Percentiles rank a stretch among this genome's conserved stretches.
phyloP scores from a whole-genome alignment of 176 grass and related monocot genomes.

The Ensete ventricosum region DNA sequence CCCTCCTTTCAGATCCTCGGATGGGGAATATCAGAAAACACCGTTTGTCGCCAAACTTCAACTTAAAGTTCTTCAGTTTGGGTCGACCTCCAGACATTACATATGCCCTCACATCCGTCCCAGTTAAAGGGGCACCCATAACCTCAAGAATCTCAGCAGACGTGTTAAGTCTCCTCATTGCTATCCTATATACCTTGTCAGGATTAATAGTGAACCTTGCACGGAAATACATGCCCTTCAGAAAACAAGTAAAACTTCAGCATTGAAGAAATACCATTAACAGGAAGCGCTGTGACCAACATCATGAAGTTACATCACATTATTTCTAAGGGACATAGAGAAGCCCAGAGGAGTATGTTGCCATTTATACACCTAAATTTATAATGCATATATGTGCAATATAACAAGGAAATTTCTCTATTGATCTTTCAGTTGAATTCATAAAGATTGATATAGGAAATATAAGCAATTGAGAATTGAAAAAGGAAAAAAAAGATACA shows the following conservation, averaged over 20 bases:
- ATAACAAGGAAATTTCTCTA: too few species aligned
- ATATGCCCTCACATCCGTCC: constrained; percentile 83
- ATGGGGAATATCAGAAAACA: constrained; percentile 97
- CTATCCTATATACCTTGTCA: constrained; percentile 83
- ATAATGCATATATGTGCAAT: too few species aligned
- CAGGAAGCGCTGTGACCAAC: too few species aligned
- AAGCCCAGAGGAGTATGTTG: too few species aligned
- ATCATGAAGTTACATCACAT: too few species aligned
- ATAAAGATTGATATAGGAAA: too few species aligned
- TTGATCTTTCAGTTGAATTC: too few species aligned
- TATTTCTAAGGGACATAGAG: too few species aligned
- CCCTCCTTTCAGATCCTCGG: constrained; percentile 88
- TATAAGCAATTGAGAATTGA: too few species aligned
- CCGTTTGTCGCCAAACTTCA: constrained; percentile 57
- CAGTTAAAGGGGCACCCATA: constrained; percentile 84
- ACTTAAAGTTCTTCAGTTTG: constrained; percentile 83
- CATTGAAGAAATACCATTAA: background rate
- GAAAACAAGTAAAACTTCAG: constrained; percentile 20
- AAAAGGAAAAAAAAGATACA: too few species aligned
- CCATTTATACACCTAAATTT: too few species aligned
- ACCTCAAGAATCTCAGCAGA: constrained; percentile 84
- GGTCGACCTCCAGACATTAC: constrained; percentile 83
- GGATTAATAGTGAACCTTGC: constrained; percentile 81
- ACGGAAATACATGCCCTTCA: constrained; percentile 66
- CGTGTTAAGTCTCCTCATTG: constrained; percentile 89